Evolutionary conservation across 169 alveolate species (phyloP).

Genomic region (Theileria luwenshuni): DNA sequence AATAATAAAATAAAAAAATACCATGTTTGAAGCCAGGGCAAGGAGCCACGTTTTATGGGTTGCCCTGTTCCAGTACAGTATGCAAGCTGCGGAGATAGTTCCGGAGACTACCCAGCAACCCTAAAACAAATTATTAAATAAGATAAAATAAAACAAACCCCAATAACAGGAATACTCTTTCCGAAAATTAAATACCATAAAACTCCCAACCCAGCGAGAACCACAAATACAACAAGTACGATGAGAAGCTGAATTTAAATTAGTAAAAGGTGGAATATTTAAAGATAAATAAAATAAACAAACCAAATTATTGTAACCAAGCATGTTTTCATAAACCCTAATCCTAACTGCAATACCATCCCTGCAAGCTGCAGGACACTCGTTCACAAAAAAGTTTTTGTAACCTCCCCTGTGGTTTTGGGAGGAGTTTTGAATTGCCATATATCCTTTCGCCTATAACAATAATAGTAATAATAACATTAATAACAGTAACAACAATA

Average conservation of each 20-base stretch:
- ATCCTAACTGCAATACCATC: slow-evolving; percentile 56
- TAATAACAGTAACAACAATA: too few relatives aligned
- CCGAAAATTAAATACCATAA: too few relatives aligned
- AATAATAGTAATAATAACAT: neutral
- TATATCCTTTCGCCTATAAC: slow-evolving; percentile 62
- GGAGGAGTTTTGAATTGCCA: slow-evolving; percentile 55
- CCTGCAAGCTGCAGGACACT: slow-evolving; percentile 66
- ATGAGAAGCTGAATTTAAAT: too few relatives aligned
- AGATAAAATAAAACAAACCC: neutral
- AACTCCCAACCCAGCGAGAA: too few relatives aligned
- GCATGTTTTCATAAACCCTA: slow-evolving; percentile 40
- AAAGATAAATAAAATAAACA: neutral
- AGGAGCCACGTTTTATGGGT: slow-evolving; percentile 48
- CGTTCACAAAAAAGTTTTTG: slow-evolving; percentile 42
- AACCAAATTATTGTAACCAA: slow-evolving; percentile 43
- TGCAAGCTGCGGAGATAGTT: slow-evolving; percentile 1
- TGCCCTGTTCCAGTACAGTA: slow-evolving; percentile 29
- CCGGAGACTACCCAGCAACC: slow-evolving; percentile 58
- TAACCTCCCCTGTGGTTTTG: slow-evolving; percentile 52
- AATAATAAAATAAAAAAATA: neutral
- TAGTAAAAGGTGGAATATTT: too few relatives aligned
- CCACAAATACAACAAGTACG: too few relatives aligned
- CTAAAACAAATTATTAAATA: slow-evolving; percentile 17
- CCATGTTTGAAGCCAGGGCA: slow-evolving; percentile 40
- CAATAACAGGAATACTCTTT: too few relatives aligned